These are phyloP conservation scores for Ganoderma leucocontextum DNA, from an alignment of 1,284 basidiomycete genomes.

Conservation along the genomic window DNA sequence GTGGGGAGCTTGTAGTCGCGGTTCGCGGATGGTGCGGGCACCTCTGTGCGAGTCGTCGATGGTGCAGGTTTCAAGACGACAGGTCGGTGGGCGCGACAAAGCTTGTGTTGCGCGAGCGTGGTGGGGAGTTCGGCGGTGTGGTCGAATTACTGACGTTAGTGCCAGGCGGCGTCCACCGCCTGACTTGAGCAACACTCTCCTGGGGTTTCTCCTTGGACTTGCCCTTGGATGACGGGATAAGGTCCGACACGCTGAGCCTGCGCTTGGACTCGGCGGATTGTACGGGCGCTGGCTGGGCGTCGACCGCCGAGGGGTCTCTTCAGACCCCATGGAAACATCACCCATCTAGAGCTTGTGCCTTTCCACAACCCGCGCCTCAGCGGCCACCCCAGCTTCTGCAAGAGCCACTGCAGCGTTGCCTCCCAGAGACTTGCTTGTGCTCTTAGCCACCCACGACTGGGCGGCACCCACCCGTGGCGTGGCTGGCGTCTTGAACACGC, in stretches of 20 bases:
- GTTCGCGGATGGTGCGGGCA: constrained; percentile 9
- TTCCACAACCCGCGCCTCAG: constrained; percentile 74
- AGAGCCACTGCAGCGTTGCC: constrained; percentile 65
- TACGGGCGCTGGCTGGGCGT: background rate
- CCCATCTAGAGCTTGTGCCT: constrained; percentile 54
- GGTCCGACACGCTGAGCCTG: constrained; percentile 65
- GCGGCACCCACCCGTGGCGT: too few relatives aligned
- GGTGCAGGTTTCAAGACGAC: constrained; percentile 65
- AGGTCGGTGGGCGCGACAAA: constrained; percentile 50
- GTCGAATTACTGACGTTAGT: constrained; percentile 54
- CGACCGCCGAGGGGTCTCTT: constrained; percentile 12
- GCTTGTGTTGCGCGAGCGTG: constrained; percentile 37
- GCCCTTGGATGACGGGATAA: constrained; percentile 42
- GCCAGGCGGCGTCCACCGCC: constrained; percentile 12
- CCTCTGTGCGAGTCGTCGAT: constrained; percentile 18
- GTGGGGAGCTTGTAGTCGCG: constrained; percentile 44
- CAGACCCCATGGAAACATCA: constrained; percentile 20
- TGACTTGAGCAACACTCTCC: background rate
- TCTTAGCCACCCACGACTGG: constrained; percentile 67
- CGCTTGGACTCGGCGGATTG: constrained; percentile 38
- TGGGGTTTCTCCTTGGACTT: constrained; percentile 20
- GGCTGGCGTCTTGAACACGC: too few relatives aligned
- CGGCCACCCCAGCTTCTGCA: constrained; percentile 74
- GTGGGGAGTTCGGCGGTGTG: constrained; percentile 67
- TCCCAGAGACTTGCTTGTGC: constrained; percentile 69